Percentiles rank a stretch among this genome's conserved stretches.
Evolutionary conservation across 805 yeast species (phyloP).

Genomic region (Myxozyma lipomycoides): DNA sequence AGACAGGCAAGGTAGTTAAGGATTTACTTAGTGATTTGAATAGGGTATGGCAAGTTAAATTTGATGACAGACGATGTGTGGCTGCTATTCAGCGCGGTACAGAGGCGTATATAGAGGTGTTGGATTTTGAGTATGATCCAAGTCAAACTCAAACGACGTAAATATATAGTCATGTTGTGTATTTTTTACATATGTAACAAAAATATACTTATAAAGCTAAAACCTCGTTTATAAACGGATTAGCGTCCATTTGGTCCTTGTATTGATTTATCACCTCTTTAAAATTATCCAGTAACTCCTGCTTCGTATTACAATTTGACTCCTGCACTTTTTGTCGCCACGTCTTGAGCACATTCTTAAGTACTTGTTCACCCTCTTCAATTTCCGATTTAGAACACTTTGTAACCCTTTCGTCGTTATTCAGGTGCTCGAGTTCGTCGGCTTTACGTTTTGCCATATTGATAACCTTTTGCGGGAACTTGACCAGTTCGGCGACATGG

Average conservation of each 20-base stretch:
- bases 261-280: constrained; percentile 19
- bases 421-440: constrained; percentile 68
- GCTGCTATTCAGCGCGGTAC: constrained; percentile 80
- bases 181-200: neutral
- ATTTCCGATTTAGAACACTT: constrained; percentile 54
- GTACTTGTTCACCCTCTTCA: constrained; percentile 48
- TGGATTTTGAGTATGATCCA: constrained; percentile 26
- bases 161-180: neutral
- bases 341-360: constrained; percentile 43
- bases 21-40: constrained; percentile 74
- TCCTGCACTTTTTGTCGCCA: constrained; percentile 35
- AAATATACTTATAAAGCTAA: constrained; percentile 7
- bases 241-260: constrained; percentile 8
- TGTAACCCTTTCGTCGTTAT: constrained; percentile 39
- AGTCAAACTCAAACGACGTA: neutral
- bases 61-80: constrained; percentile 77
- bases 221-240: constrained; percentile 19
- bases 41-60: constrained; percentile 91
- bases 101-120: constrained; percentile 72
- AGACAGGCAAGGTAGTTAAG: constrained; percentile 66
- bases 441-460: constrained; percentile 96
- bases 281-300: constrained; percentile 13
- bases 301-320: neutral
- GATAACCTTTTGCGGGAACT: constrained; percentile 85
- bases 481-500: constrained; percentile 93